Evolutionary conservation across 108 stramenopile genomes (phyloP).

Genomic region (Cyclotella cryptica): DNA sequence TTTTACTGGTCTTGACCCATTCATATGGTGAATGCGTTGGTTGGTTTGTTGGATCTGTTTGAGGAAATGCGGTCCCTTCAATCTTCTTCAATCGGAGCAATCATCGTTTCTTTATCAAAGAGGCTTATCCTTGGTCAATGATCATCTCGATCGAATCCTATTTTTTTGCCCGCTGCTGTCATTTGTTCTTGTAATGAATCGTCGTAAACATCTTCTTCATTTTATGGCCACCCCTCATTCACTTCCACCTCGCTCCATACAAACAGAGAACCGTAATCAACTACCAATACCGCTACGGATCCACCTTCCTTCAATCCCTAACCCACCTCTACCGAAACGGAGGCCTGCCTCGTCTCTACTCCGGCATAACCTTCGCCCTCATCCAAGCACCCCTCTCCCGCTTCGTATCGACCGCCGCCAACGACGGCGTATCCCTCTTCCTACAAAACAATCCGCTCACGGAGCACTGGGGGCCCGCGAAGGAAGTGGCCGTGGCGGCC

Average conservation of each 20-base stretch:
- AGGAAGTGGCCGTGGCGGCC: slow-evolving; percentile 77
- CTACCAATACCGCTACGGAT: slow-evolving; percentile 96
- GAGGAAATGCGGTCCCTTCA: neutral
- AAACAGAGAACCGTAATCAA: slow-evolving; percentile 91
- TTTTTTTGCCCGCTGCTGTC: too few species aligned
- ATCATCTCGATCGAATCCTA: neutral
- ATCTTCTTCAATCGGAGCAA: too few species aligned
- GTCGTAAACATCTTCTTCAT: too few species aligned
- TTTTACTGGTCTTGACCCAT: too few species aligned
- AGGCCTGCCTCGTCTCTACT: slow-evolving; percentile 92
- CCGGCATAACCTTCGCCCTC: slow-evolving; percentile 90
- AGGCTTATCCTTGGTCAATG: neutral
- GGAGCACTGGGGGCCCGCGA: slow-evolving; percentile 74
- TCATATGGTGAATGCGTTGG: too few species aligned
- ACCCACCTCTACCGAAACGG: slow-evolving; percentile 80
- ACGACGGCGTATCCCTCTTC: slow-evolving; percentile 86
- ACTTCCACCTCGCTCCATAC: too few species aligned
- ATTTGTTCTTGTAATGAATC: too few species aligned
- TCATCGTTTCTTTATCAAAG: neutral
- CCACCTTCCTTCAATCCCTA: slow-evolving; percentile 71
- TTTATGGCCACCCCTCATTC: too few species aligned
- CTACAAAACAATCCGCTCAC: slow-evolving; percentile 56
- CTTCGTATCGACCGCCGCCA: slow-evolving; percentile 94
- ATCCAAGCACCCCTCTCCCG: slow-evolving; percentile 90
- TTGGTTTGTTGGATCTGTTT: neutral